A percentile compares a stretch with the other conserved stretches of the same genome.
Conservation (phyloP, 192 early-diverging fungal genomes). For the Oehlia diaphana region DNA sequence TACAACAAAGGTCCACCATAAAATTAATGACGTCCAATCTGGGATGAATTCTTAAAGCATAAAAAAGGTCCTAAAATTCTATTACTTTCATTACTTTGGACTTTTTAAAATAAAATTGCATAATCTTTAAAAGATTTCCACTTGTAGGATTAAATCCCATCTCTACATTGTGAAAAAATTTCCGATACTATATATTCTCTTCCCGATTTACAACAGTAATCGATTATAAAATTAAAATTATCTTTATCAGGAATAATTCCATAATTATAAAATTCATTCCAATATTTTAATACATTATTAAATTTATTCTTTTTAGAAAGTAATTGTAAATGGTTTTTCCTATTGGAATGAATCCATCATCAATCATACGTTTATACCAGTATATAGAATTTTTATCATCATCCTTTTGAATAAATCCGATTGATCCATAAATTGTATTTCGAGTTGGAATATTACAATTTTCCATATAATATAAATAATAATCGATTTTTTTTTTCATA, state of each 20-base stretch:
- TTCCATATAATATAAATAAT: conserved; percentile 15
- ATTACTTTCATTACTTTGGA: background rate
- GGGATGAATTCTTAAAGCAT: background rate
- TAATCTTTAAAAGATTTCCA: background rate
- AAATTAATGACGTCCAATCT: background rate
- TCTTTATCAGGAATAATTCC: background rate
- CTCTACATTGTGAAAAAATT: background rate
- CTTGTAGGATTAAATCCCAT: background rate
- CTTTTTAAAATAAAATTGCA: background rate
- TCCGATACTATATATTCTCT: background rate
- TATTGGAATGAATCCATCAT: background rate
- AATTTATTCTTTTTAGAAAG: background rate
- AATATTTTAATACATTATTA: background rate
- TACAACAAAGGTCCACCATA: background rate
- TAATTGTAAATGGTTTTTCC: background rate
- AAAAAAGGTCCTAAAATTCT: background rate
- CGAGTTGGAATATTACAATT: background rate
- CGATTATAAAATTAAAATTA: background rate
- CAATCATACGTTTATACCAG: conserved; percentile 14
- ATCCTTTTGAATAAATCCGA: background rate
- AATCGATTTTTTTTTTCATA: background rate
- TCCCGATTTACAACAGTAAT: background rate
- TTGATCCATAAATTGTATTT: conserved; percentile 4
- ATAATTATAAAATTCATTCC: conserved; percentile 20
- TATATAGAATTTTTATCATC: background rate